Percentiles rank a stretch among this genome's conserved stretches.
phyloP scores from a whole-genome alignment of 208 protist species.

The Leishmania braziliensis region DNA sequence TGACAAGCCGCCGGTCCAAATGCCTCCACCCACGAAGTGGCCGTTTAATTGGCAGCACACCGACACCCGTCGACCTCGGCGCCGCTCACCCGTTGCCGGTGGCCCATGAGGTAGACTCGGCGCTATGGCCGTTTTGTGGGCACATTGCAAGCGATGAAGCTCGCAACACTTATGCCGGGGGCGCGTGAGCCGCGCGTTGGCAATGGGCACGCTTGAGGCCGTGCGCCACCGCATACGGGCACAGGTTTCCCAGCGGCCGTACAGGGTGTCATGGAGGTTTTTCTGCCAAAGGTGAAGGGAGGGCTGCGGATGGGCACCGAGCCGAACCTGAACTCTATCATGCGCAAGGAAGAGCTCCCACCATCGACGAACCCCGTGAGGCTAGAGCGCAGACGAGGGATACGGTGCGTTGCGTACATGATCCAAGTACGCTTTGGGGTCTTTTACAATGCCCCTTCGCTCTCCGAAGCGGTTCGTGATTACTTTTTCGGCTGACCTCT shows the following conservation, averaged over 20 bases:
- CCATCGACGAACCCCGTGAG: not conserved
- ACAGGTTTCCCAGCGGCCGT: not conserved
- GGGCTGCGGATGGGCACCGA: constrained; percentile 29
- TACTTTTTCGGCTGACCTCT: not conserved
- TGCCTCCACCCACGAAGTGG: too few relatives aligned
- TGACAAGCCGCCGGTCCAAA: too few relatives aligned
- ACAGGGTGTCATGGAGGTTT: not conserved
- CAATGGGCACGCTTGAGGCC: not conserved
- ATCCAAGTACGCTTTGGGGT: not conserved
- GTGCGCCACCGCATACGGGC: too few relatives aligned
- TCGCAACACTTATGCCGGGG: not conserved
- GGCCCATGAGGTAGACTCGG: too few relatives aligned
- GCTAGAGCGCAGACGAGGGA: not conserved
- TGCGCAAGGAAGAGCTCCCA: not conserved
- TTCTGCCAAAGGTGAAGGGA: not conserved
- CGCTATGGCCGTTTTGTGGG: not conserved
- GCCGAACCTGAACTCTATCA: constrained; percentile 6
- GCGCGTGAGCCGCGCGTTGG: not conserved
- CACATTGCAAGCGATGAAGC: not conserved
- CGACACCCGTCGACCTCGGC: too few relatives aligned
- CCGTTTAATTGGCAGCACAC: too few relatives aligned
- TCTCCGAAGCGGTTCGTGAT: not conserved
- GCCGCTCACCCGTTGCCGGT: too few relatives aligned
- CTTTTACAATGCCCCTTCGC: not conserved
- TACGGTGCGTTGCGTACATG: not conserved